Evolutionary conservation across 176 grass and related monocot species (phyloP).

Genomic region (Themeda triandra): DNA sequence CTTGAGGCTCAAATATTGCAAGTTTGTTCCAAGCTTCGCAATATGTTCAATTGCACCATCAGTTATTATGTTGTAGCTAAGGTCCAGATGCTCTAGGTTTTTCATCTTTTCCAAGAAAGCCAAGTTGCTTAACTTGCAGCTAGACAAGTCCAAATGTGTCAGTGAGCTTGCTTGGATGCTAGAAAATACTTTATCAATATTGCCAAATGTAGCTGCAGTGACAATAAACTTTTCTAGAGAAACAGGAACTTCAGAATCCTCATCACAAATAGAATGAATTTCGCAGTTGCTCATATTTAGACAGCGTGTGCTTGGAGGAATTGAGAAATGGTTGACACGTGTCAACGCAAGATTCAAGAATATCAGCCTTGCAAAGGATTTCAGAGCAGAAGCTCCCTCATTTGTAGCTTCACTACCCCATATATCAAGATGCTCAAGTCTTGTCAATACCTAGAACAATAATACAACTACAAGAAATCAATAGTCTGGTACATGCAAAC

Average conservation of each 20-base stretch:
- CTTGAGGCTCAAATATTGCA: constrained; percentile 76
- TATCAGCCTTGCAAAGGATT: constrained; percentile 54
- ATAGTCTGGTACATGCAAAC: neutral
- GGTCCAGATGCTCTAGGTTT: constrained; percentile 65
- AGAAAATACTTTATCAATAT: constrained; percentile 57
- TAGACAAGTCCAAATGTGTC: constrained; percentile 62
- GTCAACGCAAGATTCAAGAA: constrained; percentile 89
- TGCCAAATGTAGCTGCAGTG: constrained; percentile 40
- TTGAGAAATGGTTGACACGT: constrained; percentile 46
- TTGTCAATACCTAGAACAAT: constrained; percentile 62
- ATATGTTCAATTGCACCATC: constrained; percentile 61
- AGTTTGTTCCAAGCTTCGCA: constrained; percentile 55
- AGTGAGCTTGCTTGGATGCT: constrained; percentile 48
- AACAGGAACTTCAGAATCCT: constrained; percentile 27
- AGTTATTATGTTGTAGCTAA: constrained; percentile 53
- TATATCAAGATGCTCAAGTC: constrained; percentile 82
- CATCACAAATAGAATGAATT: constrained; percentile 59
- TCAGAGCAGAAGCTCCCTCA: constrained; percentile 54
- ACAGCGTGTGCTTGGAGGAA: constrained; percentile 44
- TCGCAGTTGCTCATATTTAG: constrained; percentile 89
- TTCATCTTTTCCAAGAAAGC: constrained; percentile 55
- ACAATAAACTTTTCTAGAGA: constrained; percentile 49
- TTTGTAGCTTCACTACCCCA: constrained; percentile 79
- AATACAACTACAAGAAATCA: constrained; percentile 8
- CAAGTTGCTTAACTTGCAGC: constrained; percentile 53